phyloP scores from a whole-genome alignment of 108 stramenopile species.

The Skeletonema costatum region DNA sequence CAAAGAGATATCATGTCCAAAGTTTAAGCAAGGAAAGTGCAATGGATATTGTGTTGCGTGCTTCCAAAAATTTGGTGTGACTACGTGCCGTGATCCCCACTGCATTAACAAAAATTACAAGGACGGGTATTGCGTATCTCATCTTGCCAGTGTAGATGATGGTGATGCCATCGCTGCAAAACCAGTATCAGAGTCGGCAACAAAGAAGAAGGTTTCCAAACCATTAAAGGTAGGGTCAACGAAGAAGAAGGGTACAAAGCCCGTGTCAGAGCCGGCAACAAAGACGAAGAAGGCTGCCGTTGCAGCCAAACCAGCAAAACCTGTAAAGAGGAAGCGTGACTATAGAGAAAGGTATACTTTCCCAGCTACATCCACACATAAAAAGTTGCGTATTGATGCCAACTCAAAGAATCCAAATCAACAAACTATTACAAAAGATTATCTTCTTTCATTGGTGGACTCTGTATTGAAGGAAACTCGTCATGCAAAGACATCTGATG shows the following conservation, averaged over 20 bases:
- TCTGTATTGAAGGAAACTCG: slow-evolving; percentile 17
- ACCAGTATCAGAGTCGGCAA: too few species aligned
- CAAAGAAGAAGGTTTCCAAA: too few species aligned
- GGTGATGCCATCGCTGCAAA: neutral
- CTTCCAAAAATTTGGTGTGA: neutral
- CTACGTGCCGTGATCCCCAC: neutral
- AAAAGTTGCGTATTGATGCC: neutral
- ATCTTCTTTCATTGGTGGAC: slow-evolving; percentile 18
- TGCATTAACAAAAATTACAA: neutral
- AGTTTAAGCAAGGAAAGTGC: neutral
- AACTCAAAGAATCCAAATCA: neutral
- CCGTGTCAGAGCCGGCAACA: too few species aligned
- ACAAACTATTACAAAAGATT: neutral
- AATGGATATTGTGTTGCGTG: neutral
- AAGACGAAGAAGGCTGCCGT: too few species aligned
- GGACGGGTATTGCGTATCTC: neutral
- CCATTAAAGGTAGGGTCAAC: too few species aligned
- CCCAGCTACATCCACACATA: neutral
- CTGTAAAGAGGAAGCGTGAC: too few species aligned
- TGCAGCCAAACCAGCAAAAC: too few species aligned
- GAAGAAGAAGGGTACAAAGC: too few species aligned
- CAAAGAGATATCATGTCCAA: neutral
- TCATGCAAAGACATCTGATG: slow-evolving; percentile 4
- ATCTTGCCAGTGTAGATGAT: neutral
- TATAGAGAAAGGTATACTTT: neutral